A percentile compares a stretch with the other conserved stretches of the same genome.
phyloP scores from a whole-genome alignment of 2,329 filamentous ascomycete genomes.

The Penicillium sp. region DNA sequence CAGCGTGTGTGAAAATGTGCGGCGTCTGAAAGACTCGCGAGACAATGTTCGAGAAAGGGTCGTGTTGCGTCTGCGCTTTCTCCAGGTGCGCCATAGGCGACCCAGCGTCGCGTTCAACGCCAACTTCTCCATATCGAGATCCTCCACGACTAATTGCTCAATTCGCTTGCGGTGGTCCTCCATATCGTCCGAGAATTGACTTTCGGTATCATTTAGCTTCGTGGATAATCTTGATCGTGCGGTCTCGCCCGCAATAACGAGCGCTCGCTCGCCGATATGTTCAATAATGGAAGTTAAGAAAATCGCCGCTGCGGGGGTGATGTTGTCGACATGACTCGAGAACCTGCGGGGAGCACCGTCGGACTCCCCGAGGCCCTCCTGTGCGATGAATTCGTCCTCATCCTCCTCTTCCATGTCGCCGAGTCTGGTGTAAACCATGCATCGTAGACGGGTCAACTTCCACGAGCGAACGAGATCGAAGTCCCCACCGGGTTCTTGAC shows the following conservation, averaged over 20 bases:
- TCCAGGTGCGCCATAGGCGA: conserved; percentile 91
- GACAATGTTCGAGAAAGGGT: conserved; percentile 44
- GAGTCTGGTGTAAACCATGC: conserved; percentile 97
- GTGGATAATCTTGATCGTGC: conserved; percentile 54
- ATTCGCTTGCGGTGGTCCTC: conserved; percentile 52
- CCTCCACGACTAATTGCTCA: conserved; percentile 74
- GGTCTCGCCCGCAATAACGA: conserved; percentile 84
- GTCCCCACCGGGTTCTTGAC: conserved; percentile 54
- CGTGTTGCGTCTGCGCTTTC: conserved; percentile 62
- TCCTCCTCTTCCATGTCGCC: conserved; percentile 98
- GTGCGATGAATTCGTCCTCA: conserved; percentile 83
- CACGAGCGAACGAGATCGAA: conserved; percentile 94
- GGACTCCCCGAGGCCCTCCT: conserved; percentile 68
- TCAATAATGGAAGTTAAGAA: conserved; percentile 95
- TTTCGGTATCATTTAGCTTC: conserved; percentile 53
- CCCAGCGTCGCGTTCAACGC: conserved; percentile 87
- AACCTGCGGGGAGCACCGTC: conserved; percentile 59
- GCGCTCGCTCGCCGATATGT: conserved; percentile 86
- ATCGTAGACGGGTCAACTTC: conserved; percentile 88
- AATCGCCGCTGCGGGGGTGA: conserved; percentile 90
- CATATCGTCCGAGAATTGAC: conserved; percentile 50
- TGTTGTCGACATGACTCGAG: conserved; percentile 59
- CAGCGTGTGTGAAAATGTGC: conserved; percentile 23
- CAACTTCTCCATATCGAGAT: conserved; percentile 88
- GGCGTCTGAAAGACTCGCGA: conserved; percentile 41